Evolutionary conservation across 169 alveolate genomes (phyloP).

Genomic region (Plasmodium malariae): DNA sequence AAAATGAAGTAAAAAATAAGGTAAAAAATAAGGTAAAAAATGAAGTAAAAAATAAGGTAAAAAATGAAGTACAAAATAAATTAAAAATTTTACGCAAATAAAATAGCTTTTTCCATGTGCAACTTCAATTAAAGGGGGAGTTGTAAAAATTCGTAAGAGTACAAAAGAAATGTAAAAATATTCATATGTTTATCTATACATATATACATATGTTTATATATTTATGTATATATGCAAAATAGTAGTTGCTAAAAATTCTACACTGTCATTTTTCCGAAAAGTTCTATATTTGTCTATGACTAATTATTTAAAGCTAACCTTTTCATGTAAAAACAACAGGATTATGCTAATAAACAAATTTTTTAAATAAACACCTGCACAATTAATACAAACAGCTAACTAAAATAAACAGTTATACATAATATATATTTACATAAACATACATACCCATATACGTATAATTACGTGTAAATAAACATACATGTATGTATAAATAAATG

Average conservation of each 20-base stretch:
- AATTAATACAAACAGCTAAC: conserved; percentile 19
- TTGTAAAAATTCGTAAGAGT: not conserved
- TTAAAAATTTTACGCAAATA: not conserved
- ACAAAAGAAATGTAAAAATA: not conserved
- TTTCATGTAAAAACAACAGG: conserved; percentile 16
- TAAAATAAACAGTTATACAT: not conserved
- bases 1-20: too few relatives aligned
- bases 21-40: too few relatives aligned
- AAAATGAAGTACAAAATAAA: too few relatives aligned
- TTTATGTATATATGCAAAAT: not conserved
- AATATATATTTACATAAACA: not conserved
- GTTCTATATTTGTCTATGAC: conserved; percentile 21
- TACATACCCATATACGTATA: not conserved
- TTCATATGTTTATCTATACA: too few relatives aligned
- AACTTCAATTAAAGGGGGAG: not conserved
- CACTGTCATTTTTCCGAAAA: conserved; percentile 7
- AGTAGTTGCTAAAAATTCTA: not conserved
- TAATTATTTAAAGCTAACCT: conserved; percentile 3
- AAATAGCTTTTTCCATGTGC: not conserved
- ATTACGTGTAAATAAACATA: not conserved
- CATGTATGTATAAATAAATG: not conserved
- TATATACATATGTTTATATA: too few relatives aligned
- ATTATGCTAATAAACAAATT: conserved; percentile 14
- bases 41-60: too few relatives aligned
- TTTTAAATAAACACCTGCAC: conserved; percentile 19